phyloP scores from a whole-genome alignment of 169 alveolate species.

The Eimeria acervulina region DNA sequence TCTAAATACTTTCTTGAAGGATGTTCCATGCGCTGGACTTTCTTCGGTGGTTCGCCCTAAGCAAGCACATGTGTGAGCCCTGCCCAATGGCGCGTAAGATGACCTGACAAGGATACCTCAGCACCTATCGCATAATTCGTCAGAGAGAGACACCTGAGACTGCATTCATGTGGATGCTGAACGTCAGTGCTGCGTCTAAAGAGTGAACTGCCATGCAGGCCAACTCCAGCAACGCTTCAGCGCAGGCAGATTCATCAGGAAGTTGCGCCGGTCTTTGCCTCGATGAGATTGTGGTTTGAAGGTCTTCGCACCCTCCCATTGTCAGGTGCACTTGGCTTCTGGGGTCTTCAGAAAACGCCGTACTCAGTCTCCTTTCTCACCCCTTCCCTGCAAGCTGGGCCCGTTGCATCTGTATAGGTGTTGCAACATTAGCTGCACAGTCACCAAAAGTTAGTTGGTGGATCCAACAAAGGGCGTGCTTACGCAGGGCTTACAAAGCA shows the following conservation, averaged over 20 bases:
- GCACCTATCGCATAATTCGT: background rate
- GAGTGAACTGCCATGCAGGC: background rate
- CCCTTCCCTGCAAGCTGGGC: background rate
- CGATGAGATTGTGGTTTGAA: background rate
- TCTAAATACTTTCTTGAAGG: background rate
- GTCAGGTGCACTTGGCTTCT: background rate
- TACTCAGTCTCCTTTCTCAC: background rate
- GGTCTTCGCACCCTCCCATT: background rate
- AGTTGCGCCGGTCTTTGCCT: background rate
- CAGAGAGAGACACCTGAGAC: background rate
- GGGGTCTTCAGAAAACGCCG: background rate
- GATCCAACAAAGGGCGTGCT: background rate
- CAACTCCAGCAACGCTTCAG: background rate
- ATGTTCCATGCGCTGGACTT: background rate
- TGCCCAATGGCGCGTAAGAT: background rate
- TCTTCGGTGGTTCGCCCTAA: background rate
- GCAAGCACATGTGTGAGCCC: background rate
- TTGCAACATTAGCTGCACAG: background rate
- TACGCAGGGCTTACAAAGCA: background rate
- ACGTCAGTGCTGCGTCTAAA: background rate
- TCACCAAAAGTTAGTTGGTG: background rate
- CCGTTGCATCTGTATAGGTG: background rate
- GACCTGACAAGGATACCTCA: background rate
- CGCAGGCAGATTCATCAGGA: background rate
- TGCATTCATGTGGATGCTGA: no score